Evolutionary conservation across 768 basidiomycete species (phyloP), one percentile per base, ranked within the genome.

Genomic region (Pleurotus tuber-regium): DNA sequence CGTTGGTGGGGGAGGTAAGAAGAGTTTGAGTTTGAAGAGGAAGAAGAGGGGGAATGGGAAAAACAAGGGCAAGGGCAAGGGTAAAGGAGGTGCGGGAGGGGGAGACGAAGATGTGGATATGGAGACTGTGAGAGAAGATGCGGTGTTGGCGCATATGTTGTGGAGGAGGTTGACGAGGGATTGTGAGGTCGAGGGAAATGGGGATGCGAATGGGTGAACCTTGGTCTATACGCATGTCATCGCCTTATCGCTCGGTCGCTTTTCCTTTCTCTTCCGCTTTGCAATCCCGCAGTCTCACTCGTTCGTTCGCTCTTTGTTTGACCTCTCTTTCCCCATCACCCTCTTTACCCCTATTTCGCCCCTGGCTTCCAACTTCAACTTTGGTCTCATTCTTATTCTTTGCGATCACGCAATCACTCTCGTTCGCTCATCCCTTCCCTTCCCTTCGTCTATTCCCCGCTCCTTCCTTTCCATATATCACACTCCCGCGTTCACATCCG

Each of bases 141-240:
- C 46, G 3, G 46, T 33, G 21, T 35, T 47, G 28, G 46, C 46
- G n/a, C 29, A 47, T 21, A 33, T 47, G 29, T 19, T 47, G 14
- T 47, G 46, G 46, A 47, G 46, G 46, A 47, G 46, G 46, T 47
- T 47, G 46, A 47, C 46, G 29, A 47, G 31, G 16, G 46, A 47
- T 21, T 42, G 19, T 42, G 6, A 6, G 36, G 21, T 10, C 7
- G 18, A 42, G n/a, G n/a, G n/a, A n/a, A n/a, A n/a, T 14, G 19
- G 35, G 35, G 35, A 36, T 36, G n/a, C n/a, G n/a, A 12, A 36
- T 36, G n/a, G 35, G 9, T 36, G 7, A 14, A n/a, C 12, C 8
- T 36, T 36, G n/a, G n/a, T n/a, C n/a, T n/a, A 11, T 7, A 14
- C 35, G 35, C 35, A 14, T 36, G n/a, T n/a, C n/a, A 36, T n/a